These are phyloP conservation scores for Patellifolia procumbens DNA, from an alignment of 179 eudicot species.

Conservation along the genomic window DNA sequence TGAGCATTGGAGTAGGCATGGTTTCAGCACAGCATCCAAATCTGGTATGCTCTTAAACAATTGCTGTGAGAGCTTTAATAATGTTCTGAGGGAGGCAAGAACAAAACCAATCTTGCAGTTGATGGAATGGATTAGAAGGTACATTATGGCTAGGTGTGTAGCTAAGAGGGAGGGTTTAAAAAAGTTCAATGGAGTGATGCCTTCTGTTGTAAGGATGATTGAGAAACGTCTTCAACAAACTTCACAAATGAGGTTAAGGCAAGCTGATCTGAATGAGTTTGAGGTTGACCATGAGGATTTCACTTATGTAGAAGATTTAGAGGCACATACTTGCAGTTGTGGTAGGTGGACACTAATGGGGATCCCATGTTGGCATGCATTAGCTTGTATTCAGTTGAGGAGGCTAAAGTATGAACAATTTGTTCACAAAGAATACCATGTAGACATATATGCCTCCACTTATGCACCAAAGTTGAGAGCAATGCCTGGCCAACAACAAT, in stretches of 20 bases:
- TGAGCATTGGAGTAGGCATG: constrained; percentile 7
- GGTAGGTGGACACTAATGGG: background rate
- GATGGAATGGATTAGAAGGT: no score
- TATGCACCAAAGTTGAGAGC: no score
- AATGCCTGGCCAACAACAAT: no score
- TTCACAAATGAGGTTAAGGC: background rate
- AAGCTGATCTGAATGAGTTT: background rate
- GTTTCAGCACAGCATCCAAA: background rate
- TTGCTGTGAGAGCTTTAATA: no score
- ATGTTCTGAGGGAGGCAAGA: no score
- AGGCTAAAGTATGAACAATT: background rate
- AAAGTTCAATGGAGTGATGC: background rate
- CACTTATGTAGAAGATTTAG: background rate
- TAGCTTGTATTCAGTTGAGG: background rate
- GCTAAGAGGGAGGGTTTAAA: background rate
- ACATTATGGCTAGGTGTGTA: background rate
- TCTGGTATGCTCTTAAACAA: constrained; percentile 4
- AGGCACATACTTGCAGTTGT: background rate
- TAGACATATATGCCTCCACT: no score
- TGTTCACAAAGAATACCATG: background rate
- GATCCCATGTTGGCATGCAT: constrained; percentile 1
- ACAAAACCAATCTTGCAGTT: no score
- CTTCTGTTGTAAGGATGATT: background rate
- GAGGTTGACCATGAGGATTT: background rate
- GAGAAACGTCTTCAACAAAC: background rate